A percentile compares a stretch with the other conserved stretches of the same genome.
These are phyloP conservation scores for Amborella trichopoda DNA, from an alignment of 164 flowering plant genomes.

Conservation along the genomic window DNA sequence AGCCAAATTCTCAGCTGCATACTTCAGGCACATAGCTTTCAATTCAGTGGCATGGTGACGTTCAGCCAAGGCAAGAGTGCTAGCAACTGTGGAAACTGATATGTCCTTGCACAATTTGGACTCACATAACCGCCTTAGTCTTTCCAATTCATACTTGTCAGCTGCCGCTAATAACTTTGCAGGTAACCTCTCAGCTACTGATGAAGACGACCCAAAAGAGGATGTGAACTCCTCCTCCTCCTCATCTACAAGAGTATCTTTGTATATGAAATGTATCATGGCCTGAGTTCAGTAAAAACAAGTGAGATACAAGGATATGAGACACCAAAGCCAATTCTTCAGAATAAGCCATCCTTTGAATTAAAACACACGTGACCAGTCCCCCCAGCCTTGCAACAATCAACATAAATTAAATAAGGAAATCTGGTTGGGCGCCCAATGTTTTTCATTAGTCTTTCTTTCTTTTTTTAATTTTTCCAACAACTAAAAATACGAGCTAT, in stretches of 20 bases:
- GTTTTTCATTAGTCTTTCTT: no score
- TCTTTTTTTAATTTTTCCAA: no score
- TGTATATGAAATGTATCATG: conserved; percentile 63
- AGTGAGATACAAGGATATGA: neutral
- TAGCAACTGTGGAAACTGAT: conserved; percentile 49
- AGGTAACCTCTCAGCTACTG: conserved; percentile 38
- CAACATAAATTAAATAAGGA: no score
- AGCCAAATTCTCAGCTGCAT: conserved; percentile 60
- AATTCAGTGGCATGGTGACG: conserved; percentile 38
- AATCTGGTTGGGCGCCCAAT: no score
- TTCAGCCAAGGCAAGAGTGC: conserved; percentile 51
- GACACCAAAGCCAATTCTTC: neutral
- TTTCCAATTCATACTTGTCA: conserved; percentile 43
- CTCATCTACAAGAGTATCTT: conserved; percentile 47
- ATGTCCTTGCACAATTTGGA: conserved; percentile 52
- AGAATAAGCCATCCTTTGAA: no score
- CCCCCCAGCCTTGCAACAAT: no score
- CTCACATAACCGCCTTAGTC: conserved; percentile 53
- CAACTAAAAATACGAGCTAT: no score
- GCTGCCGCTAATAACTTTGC: conserved; percentile 63
- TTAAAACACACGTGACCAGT: no score
- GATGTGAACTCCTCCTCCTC: conserved; percentile 42
- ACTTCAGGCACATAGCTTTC: conserved; percentile 53
- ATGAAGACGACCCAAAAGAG: conserved; percentile 28
- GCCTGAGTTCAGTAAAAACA: conserved; percentile 33